These are phyloP conservation scores for Neonothopanus nambi DNA, from an alignment of 1,284 basidiomycete genomes.

Conservation along the genomic window DNA sequence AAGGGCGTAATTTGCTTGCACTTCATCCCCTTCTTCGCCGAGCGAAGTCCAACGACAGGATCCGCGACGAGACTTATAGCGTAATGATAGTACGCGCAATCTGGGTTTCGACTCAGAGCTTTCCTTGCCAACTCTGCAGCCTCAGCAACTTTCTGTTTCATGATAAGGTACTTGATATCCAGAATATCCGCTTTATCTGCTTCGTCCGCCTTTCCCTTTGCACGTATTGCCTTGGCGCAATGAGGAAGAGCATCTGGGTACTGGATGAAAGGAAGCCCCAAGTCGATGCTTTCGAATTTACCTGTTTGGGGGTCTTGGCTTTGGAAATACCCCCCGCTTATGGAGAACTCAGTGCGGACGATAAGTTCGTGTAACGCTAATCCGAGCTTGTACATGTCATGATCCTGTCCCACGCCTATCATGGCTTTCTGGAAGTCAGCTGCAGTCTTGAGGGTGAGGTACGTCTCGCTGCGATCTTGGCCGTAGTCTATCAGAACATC, in stretches of 20 bases:
- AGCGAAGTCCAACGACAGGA: constrained; percentile 35
- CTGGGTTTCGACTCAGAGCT: constrained; percentile 50
- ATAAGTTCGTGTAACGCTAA: constrained; percentile 48
- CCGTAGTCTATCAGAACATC: constrained; percentile 53
- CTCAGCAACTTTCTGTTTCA: constrained; percentile 43
- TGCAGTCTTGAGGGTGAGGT: constrained; percentile 31
- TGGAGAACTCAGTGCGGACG: constrained; percentile 56
- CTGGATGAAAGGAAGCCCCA: constrained; percentile 57
- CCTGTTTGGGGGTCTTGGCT: constrained; percentile 43
- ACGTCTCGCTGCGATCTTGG: constrained; percentile 37
- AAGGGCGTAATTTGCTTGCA: constrained; percentile 49
- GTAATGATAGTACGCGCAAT: constrained; percentile 59
- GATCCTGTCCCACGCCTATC: constrained; percentile 44
- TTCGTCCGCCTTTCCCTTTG: constrained; percentile 36
- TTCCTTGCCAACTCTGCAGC: constrained; percentile 44
- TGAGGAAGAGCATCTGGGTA: constrained; percentile 57
- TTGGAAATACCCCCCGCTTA: constrained; percentile 55
- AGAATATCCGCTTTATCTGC: constrained; percentile 56
- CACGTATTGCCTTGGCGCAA: constrained; percentile 53
- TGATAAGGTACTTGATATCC: constrained; percentile 57
- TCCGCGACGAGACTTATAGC: constrained; percentile 47
- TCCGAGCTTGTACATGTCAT: constrained; percentile 52
- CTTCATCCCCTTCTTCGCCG: constrained; percentile 58
- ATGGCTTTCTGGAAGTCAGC: constrained; percentile 53
- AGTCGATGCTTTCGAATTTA: constrained; percentile 34